phyloP scores from a whole-genome alignment of 2,329 filamentous ascomycete species.

The Parafenestella ontariensis region DNA sequence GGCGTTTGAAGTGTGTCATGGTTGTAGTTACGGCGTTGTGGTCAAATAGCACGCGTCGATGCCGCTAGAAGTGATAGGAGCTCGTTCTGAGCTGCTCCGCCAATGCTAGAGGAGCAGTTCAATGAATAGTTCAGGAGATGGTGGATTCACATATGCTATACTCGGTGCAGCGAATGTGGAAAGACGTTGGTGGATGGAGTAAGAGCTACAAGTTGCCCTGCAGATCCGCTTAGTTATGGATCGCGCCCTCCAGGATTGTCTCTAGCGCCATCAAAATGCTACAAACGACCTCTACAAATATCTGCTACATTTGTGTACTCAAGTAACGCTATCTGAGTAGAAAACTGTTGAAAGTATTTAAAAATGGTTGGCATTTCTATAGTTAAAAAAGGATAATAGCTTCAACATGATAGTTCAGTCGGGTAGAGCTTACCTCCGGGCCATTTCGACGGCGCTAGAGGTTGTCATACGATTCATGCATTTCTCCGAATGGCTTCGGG shows the following conservation, averaged over 20 bases:
- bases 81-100: background rate
- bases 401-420: too few species aligned
- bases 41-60: background rate
- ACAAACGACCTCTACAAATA: too few species aligned
- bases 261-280: too few species aligned
- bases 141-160: background rate
- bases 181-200: conserved; percentile 14
- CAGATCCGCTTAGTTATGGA: conserved; percentile 17
- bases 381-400: too few species aligned
- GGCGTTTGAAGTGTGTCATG: conserved; percentile 17
- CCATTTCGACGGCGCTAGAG: too few species aligned
- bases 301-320: too few species aligned
- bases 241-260: conserved; percentile 4
- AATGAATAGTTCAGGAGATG: background rate
- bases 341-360: too few species aligned
- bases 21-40: conserved; percentile 1
- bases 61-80: background rate
- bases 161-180: conserved; percentile 4
- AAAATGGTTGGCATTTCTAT: too few species aligned
- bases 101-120: background rate
- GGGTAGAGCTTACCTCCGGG: too few species aligned
- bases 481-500: conserved; percentile 8
- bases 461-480: conserved; percentile 13
- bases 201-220: conserved; percentile 13
- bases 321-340: too few species aligned